Evolutionary conservation across 164 flowering plant genomes (phyloP), one percentile per base, ranked within the genome.

Genomic region (Sedum album): DNA sequence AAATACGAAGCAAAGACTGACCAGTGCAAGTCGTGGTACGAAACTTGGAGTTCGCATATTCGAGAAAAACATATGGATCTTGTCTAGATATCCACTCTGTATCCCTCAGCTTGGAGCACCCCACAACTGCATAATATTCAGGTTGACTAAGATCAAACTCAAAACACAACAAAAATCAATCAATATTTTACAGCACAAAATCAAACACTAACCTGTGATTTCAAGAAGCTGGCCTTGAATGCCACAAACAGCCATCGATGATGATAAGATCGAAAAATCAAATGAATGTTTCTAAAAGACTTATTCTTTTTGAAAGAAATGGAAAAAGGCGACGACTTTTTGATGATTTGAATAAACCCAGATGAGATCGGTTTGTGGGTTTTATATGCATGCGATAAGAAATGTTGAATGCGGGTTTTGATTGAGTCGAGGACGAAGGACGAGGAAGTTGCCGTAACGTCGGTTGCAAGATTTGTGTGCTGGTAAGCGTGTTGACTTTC

Each of bases 31-130:
- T 94, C 60, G 83, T 83, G 28, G 96, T 91, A n/a, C 95, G 85
- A 53, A 62, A 73, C 75, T 84, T 91, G 67, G 80, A 79, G 80
- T 78, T 82, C 15, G 78, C 95, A 61, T 94, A 94, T 71, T 91
- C 95, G 38, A 94, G 65, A 65, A 85, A 85, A 55, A 91, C 98
- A 66, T 91, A 94, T 0, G 98, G 97, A 76, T 94, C 97, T 76
- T 94, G 97, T 77, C 90, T 81, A 28, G 96, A 91, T 42, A 91
- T 77, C 97, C 97, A 94, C 73, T 94, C 97, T 1, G 96, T 94
- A 69, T 94, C 93, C 73, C 81, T 91, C 86, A 94, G 79, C 70
- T 82, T 88, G 41, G 53, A 76, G 39, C 98, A 88, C 3, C 84
- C 86, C 65, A 92, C 90, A 74, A 92, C 98, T 92, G 72, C 71